These are phyloP conservation scores for Aspergillus viridinutans DNA, from an alignment of 2,329 filamentous ascomycete genomes.

Conservation along the genomic window DNA sequence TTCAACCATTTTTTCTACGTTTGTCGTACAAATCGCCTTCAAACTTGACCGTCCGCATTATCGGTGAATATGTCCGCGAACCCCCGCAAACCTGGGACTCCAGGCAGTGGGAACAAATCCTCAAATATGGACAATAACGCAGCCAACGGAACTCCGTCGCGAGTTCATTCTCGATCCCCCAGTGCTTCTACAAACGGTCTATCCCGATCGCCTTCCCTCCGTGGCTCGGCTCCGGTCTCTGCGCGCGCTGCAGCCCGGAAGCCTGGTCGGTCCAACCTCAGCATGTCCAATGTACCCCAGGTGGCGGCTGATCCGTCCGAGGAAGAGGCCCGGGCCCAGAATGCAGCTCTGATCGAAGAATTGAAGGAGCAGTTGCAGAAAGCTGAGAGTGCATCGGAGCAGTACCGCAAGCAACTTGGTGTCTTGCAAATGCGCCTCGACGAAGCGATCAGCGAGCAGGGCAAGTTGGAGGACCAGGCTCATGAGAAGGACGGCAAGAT, in stretches of 20 bases:
- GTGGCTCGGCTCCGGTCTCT: conserved; percentile 56
- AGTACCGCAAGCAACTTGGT: conserved; percentile 77
- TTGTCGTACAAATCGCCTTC: not conserved
- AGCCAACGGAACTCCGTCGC: conserved; percentile 32
- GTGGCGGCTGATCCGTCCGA: conserved; percentile 51
- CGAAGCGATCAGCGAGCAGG: conserved; percentile 77
- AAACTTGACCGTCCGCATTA: conserved; percentile 4
- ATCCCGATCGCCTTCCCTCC: conserved; percentile 62
- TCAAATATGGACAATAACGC: conserved; percentile 25
- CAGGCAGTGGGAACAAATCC: conserved; percentile 31
- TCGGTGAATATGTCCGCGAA: conserved; percentile 39
- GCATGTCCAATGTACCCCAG: conserved; percentile 43
- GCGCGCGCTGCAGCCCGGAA: conserved; percentile 67
- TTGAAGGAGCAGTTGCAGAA: conserved; percentile 76
- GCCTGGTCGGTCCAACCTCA: conserved; percentile 43
- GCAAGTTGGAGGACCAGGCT: conserved; percentile 77
- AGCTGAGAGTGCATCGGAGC: conserved; percentile 72
- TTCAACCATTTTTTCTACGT: conserved; percentile 7
- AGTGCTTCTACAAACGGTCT: conserved; percentile 46
- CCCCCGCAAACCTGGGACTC: conserved; percentile 40
- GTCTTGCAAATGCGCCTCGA: conserved; percentile 82
- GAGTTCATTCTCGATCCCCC: conserved; percentile 46
- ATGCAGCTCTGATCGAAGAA: conserved; percentile 74
- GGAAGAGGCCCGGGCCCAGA: conserved; percentile 73
- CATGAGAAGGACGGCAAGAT: conserved; percentile 84